phyloP scores from a whole-genome alignment of 2,329 filamentous ascomycete species.

The Sarocladiaceae sp. region DNA sequence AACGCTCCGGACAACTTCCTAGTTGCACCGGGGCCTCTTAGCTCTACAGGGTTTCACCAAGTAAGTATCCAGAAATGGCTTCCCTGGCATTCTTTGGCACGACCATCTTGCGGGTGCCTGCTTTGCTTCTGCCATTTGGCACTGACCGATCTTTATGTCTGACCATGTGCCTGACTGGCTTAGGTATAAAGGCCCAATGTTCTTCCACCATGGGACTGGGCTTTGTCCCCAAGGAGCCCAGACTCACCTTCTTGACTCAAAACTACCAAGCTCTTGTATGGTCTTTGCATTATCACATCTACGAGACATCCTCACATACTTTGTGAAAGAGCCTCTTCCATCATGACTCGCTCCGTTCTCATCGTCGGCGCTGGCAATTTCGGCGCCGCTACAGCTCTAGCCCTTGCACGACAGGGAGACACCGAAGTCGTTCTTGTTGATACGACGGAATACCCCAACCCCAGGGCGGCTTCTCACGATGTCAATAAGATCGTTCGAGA shows the following conservation, averaged over 20 bases:
- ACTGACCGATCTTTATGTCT: conserved; percentile 1
- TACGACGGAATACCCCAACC: conserved; percentile 30
- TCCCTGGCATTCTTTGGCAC: neutral
- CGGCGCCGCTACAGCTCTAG: conserved; percentile 37
- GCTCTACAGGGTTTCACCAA: neutral
- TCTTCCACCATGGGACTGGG: neutral
- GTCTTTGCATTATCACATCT: too few relatives aligned
- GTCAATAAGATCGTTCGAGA: conserved; percentile 40
- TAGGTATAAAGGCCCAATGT: conserved; percentile 7
- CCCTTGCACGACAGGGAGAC: conserved; percentile 24
- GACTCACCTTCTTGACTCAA: conserved; percentile 6
- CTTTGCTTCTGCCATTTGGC: conserved; percentile 7
- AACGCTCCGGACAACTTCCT: neutral
- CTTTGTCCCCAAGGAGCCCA: neutral
- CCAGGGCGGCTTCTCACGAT: conserved; percentile 41
- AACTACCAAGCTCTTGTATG: neutral
- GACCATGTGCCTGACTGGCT: neutral
- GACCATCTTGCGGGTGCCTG: neutral
- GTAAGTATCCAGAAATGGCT: neutral
- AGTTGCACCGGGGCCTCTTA: neutral
- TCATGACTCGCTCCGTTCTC: conserved; percentile 21
- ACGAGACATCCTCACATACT: neutral
- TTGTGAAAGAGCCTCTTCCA: neutral
- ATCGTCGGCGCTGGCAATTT: conserved; percentile 41
- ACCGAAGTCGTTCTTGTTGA: conserved; percentile 32